phyloP scores from a whole-genome alignment of 2,329 filamentous ascomycete species.

The Penicillium sp. region DNA sequence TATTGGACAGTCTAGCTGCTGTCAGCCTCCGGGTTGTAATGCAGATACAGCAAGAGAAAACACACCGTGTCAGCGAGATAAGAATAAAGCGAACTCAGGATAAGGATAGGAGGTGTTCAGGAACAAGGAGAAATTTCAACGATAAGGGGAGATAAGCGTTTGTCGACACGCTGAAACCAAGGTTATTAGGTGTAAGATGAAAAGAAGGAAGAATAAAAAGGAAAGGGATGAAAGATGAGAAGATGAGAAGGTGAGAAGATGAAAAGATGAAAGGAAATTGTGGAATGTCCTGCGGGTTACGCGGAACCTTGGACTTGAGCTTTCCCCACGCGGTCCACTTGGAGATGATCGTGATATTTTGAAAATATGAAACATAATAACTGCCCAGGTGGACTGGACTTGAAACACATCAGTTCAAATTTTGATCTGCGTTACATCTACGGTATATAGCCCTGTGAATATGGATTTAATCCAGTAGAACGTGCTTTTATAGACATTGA shows the following conservation, averaged over 20 bases:
- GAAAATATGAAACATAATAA: background rate
- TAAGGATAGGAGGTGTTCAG: conserved; percentile 2
- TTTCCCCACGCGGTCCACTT: conserved; percentile 16
- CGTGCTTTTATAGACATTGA: background rate
- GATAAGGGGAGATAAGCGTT: conserved; percentile 1
- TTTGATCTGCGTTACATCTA: background rate
- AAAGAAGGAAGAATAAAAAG: background rate
- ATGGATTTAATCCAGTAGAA: background rate
- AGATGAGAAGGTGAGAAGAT: background rate
- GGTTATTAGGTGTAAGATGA: background rate
- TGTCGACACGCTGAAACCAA: background rate
- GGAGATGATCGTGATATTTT: background rate
- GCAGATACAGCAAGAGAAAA: background rate
- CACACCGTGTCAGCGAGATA: conserved; percentile 1
- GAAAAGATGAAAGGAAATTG: background rate
- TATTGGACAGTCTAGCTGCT: background rate
- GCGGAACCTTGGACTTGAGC: conserved; percentile 15
- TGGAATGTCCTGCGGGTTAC: conserved; percentile 12
- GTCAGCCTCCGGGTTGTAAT: background rate
- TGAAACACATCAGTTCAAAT: background rate
- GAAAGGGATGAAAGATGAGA: background rate
- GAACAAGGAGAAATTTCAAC: background rate
- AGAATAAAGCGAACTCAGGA: conserved; percentile 1
- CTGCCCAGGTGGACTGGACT: background rate
- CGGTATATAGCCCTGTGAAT: background rate